Evolutionary conservation across 108 stramenopile species (phyloP), one percentile per base, ranked within the genome.

Genomic region (Discostella stelligeroides): DNA sequence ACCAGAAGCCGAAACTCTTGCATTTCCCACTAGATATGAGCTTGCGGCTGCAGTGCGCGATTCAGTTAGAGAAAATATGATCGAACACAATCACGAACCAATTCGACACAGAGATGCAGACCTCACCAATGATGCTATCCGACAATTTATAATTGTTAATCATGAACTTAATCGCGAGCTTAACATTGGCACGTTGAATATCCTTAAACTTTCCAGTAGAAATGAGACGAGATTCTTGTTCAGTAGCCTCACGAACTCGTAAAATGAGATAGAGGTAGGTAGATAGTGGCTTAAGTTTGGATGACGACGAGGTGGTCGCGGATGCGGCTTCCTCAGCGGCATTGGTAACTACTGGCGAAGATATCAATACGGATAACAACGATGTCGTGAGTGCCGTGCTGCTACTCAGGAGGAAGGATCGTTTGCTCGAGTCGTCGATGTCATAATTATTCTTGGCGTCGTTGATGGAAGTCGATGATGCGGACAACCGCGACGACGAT

Each of bases 111-210:
- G n/a, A n/a, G n/a, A n/a, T n/a, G n/a, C n/a, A n/a, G n/a, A n/a
- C n/a, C n/a, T n/a, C n/a, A n/a, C n/a, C n/a, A 34, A 91, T 84
- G 18, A 95, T 61, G 60, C 75, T 82, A 68, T 92, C 90, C 14
- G 69, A 68, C 59, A 95, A 74, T 29, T 84, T 75, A 68, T 92
- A 95, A 81, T 92, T 95, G 45, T 90, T 74, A 18, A 95, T 60
- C 79, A 95, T 95, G 71, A 90, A 90, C 63, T 85, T 86, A 55
- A 92, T 86, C 1, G 95, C 95, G 64, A 92, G 75, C 72, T 95
- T 95, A 64, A 95, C 87, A 66, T 92, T 92, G 70, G 87, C 89
- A 55, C 95, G 88, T 69, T 91, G 90, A n/a, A 84, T 76, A 62
- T 92, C 91, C 66, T 93, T 92, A 76, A 90, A 95, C 79, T 92